These are phyloP conservation scores for Trichoderma koningii DNA, from an alignment of 2,329 filamentous ascomycete species.

Conservation along the genomic window DNA sequence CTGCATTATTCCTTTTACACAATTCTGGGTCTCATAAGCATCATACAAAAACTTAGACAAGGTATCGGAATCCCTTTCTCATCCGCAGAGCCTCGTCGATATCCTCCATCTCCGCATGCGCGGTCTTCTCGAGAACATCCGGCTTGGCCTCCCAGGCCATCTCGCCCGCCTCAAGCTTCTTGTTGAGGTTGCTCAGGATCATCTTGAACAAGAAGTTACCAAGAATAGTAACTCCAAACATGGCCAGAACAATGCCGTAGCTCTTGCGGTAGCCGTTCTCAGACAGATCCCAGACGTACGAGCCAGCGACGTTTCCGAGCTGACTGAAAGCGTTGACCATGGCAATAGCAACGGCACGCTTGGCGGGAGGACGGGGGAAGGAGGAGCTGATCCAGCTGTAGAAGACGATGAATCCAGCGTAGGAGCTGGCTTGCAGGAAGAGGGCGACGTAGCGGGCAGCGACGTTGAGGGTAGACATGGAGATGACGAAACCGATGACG, in stretches of 20 bases:
- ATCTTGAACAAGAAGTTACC: conserved; percentile 53
- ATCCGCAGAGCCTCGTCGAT: conserved; percentile 49
- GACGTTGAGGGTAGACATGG: conserved; percentile 58
- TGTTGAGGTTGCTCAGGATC: conserved; percentile 51
- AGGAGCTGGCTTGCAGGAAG: conserved; percentile 60
- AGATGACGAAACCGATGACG: conserved; percentile 60
- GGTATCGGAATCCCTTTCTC: conserved; percentile 52
- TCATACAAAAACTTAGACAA: conserved; percentile 38
- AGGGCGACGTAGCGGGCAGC: conserved; percentile 62
- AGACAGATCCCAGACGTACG: conserved; percentile 62
- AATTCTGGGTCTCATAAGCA: not conserved
- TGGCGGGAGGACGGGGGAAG: conserved; percentile 60
- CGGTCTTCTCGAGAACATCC: conserved; percentile 46
- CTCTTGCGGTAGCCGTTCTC: conserved; percentile 64
- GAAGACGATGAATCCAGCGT: conserved; percentile 60
- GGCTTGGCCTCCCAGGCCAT: conserved; percentile 41
- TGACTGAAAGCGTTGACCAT: conserved; percentile 62
- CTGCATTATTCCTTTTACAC: not conserved
- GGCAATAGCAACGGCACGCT: conserved; percentile 62
- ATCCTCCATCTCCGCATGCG: conserved; percentile 44
- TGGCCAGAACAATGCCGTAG: conserved; percentile 65
- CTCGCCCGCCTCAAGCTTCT: conserved; percentile 50
- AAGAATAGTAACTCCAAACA: conserved; percentile 61
- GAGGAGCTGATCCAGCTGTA: conserved; percentile 61
- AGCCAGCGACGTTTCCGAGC: conserved; percentile 61